These are phyloP conservation scores for Globisporangium viniferum DNA, from an alignment of 352 stramenopile genomes.

Conservation along the genomic window DNA sequence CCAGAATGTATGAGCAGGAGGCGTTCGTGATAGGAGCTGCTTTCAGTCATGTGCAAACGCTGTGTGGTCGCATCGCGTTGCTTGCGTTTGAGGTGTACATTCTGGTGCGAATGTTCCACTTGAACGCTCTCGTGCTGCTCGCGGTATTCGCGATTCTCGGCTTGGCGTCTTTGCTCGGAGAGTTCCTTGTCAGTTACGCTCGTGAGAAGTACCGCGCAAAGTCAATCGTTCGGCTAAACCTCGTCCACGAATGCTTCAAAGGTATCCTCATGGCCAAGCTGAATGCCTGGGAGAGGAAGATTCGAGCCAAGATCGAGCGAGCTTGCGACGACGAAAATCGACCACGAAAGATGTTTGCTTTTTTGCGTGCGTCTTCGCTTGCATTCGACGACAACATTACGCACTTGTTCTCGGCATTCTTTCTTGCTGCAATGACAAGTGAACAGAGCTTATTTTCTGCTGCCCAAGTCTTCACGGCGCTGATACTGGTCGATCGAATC, in stretches of 20 bases:
- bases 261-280: slow-evolving; percentile 82
- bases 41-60: slow-evolving; percentile 26
- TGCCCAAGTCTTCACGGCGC: background rate
- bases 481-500: slow-evolving; percentile 3
- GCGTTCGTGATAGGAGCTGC: slow-evolving; percentile 22
- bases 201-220: slow-evolving; percentile 23
- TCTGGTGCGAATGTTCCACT: slow-evolving; percentile 34
- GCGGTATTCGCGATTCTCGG: slow-evolving; percentile 23
- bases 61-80: slow-evolving; percentile 30
- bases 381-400: background rate
- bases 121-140: slow-evolving; percentile 28
- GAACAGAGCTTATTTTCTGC: background rate
- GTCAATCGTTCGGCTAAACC: slow-evolving; percentile 25
- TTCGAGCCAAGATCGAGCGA: slow-evolving; percentile 53
- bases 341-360: background rate
- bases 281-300: slow-evolving; percentile 78
- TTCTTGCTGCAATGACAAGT: background rate
- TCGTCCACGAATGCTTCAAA: slow-evolving; percentile 49
- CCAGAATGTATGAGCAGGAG: slow-evolving; percentile 32
- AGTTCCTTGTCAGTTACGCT: slow-evolving; percentile 16
- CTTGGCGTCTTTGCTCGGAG: slow-evolving; percentile 19
- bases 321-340: slow-evolving; percentile 49
- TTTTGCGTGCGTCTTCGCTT: background rate
- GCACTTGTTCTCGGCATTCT: background rate
- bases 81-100: slow-evolving; percentile 34